These are phyloP conservation scores for Diaporthe amygdali DNA, from an alignment of 2,329 filamentous ascomycete genomes.

Conservation along the genomic window DNA sequence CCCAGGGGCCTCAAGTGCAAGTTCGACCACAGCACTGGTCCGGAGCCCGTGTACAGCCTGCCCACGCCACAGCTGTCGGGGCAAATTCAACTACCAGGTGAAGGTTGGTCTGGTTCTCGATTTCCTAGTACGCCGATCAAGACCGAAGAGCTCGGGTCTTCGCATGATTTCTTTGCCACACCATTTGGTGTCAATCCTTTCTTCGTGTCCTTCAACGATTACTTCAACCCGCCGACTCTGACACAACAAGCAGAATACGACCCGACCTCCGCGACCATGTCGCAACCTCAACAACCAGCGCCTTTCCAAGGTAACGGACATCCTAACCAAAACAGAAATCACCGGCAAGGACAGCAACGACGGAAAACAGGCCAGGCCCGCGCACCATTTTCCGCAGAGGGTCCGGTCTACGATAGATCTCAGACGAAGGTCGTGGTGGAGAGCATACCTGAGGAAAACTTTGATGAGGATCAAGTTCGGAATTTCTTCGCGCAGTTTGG, in stretches of 20 bases:
- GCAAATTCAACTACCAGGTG: constrained; percentile 35
- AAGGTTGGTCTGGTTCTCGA: constrained; percentile 34
- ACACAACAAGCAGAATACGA: constrained; percentile 56
- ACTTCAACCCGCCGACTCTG: not conserved
- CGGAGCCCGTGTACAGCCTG: constrained; percentile 47
- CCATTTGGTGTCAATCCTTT: not conserved
- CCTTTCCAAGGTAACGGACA: constrained; percentile 29
- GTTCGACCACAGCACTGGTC: constrained; percentile 70
- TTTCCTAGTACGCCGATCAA: not conserved
- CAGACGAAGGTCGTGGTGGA: constrained; percentile 77
- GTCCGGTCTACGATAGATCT: constrained; percentile 64
- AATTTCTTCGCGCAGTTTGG: constrained; percentile 78
- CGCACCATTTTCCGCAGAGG: constrained; percentile 68
- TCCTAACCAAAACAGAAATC: constrained; percentile 37
- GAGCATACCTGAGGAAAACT: constrained; percentile 75
- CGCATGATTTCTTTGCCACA: not conserved
- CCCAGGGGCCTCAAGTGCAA: constrained; percentile 69
- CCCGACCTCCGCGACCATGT: constrained; percentile 26
- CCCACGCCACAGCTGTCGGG: constrained; percentile 25
- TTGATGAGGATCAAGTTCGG: constrained; percentile 68
- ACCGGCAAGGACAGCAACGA: constrained; percentile 40
- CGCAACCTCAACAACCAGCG: constrained; percentile 11
- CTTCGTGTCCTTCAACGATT: not conserved
- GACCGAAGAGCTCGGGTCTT: not conserved
- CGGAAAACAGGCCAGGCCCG: constrained; percentile 41